Conservation (phyloP, 2,329 filamentous ascomycete genomes). For the Aureobasidium sp. region DNA sequence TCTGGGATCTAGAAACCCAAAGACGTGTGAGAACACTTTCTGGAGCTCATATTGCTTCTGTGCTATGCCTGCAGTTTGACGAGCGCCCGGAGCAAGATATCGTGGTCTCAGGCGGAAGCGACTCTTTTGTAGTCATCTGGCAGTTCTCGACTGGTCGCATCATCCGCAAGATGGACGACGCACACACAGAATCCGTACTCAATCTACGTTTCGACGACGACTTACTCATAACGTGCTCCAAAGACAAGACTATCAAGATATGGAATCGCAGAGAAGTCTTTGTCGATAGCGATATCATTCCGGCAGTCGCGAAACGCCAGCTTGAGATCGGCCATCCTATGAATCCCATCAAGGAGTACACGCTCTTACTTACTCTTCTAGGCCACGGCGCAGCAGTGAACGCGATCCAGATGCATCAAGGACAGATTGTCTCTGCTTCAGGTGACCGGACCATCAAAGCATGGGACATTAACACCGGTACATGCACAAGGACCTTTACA, state of each 20-base stretch:
- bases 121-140: slow-evolving; percentile 22
- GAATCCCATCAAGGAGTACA: slow-evolving; percentile 60
- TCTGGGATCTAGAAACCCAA: slow-evolving; percentile 82
- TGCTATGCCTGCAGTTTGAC: slow-evolving; percentile 93
- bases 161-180: slow-evolving; percentile 65
- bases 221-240: slow-evolving; percentile 92
- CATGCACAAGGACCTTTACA: slow-evolving; percentile 68
- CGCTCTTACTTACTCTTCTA: slow-evolving; percentile 68
- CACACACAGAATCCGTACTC: slow-evolving; percentile 84
- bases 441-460: slow-evolving; percentile 91
- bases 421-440: slow-evolving; percentile 88
- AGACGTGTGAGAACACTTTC: slow-evolving; percentile 49
- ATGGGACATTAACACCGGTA: slow-evolving; percentile 80
- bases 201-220: slow-evolving; percentile 89
- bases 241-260: slow-evolving; percentile 94
- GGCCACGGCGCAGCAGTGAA: slow-evolving; percentile 92
- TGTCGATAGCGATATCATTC: slow-evolving; percentile 34
- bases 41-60: slow-evolving; percentile 67
- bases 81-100: slow-evolving; percentile 56
- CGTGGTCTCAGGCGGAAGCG: slow-evolving; percentile 22
- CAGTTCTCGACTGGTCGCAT: slow-evolving; percentile 68
- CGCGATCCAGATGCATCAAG: slow-evolving; percentile 80
- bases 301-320: slow-evolving; percentile 22
- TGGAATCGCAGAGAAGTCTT: slow-evolving; percentile 74
- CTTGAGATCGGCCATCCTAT: slow-evolving; percentile 43